phyloP scores from a whole-genome alignment of 306 rosid genomes.

The Pueraria montana region DNA sequence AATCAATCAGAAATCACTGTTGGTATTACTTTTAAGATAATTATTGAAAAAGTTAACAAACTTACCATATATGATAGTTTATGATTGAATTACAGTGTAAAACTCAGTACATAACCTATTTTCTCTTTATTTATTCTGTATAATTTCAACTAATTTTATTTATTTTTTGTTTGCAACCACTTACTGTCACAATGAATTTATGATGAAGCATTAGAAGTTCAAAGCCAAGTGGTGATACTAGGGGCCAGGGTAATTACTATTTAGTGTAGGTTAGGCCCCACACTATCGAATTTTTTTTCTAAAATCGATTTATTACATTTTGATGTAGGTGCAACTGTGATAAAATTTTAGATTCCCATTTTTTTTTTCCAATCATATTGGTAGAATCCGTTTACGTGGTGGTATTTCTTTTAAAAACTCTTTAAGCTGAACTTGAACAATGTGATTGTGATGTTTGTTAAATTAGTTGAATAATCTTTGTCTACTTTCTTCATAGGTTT shows the following conservation, averaged over 20 bases:
- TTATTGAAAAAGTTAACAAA: too few species aligned
- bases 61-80: too few species aligned
- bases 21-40: too few species aligned
- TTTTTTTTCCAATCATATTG: neutral
- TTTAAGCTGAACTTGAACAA: neutral
- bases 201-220: neutral
- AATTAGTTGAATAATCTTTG: constrained; percentile 3
- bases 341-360: neutral
- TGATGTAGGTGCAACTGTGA: neutral
- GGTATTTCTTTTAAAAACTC: neutral
- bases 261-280: neutral
- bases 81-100: too few species aligned
- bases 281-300: neutral
- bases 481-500: neutral
- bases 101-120: too few species aligned
- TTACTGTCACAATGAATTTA: neutral
- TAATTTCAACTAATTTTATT: too few species aligned
- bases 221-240: neutral
- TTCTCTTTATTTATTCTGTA: too few species aligned
- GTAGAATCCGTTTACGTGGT: neutral
- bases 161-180: neutral
- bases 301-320: neutral
- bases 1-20: too few species aligned
- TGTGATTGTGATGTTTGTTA: neutral
- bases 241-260: neutral